Base-by-base conservation (phyloP, 2,329 filamentous ascomycete species). In the Cladophialophora chaetospira region DNA sequence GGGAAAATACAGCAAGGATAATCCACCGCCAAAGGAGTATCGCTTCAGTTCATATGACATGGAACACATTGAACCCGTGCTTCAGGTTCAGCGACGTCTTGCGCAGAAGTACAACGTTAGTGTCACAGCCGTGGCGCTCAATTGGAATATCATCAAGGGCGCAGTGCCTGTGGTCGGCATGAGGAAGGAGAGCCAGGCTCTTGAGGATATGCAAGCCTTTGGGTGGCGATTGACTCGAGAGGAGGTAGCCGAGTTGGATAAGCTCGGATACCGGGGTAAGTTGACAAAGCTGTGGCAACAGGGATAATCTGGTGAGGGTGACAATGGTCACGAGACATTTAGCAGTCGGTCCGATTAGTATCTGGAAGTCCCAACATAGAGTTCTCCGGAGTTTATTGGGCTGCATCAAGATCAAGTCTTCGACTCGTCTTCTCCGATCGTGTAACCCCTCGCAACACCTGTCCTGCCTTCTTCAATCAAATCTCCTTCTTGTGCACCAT, bases 361-460 rank as follows among this genome's bases (percentile, higher is more conserved):
- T n/a, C n/a, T n/a, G n/a, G n/a, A n/a, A n/a, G n/a, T n/a, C n/a
- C 31, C n/a, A n/a, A n/a, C n/a, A n/a, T 10, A 19, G 35, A n/a
- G 35, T 19, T 21, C 17, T 40, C 23, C 36, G 36, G 36, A 40
- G 6, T 3, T n/a, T 21, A n/a, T n/a, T n/a, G n/a, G n/a, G n/a
- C n/a, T n/a, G n/a, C 31, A 13, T 5, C 28, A 28, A 21, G 2
- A 46, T 63, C 53, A 63, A 26, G 50, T 57, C 40, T 10, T 57
- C 23, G 28, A 38, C 3, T 52, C 53, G 10, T 63, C 59, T 15
- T 64, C 59, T 5, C 88, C 89, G 50, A 94, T 88, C 0, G 79
- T 84, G 75, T 99, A 99, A 0, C 93, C 94, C 67, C 89, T 85
- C 29, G 94, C 94, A 55, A 97, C 85, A 13, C 94, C 94, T 63